phyloP scores from a whole-genome alignment of 176 grass and related monocot species.

The Carex myosuroides region DNA sequence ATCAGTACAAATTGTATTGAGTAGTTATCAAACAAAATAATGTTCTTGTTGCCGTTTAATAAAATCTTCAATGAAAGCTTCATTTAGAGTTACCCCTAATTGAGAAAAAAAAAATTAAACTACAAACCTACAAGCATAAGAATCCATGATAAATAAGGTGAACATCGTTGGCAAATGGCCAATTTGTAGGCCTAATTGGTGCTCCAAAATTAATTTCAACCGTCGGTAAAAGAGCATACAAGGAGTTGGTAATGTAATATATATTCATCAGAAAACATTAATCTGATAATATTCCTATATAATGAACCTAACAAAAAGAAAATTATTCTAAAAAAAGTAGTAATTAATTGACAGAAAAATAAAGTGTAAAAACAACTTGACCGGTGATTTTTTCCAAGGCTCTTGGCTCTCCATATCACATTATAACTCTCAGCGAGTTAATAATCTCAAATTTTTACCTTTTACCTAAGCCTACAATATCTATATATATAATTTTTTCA shows the following conservation, averaged over 20 bases:
- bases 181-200: background rate
- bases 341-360: background rate
- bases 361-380: background rate
- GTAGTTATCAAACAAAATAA: background rate
- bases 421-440: background rate
- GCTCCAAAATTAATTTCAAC: background rate
- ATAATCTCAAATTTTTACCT: background rate
- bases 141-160: background rate
- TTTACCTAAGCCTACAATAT: background rate
- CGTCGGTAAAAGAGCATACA: background rate
- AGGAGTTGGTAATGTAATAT: background rate
- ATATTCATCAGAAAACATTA: background rate
- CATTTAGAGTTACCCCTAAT: background rate
- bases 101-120: background rate
- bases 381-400: background rate
- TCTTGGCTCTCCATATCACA: background rate
- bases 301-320: background rate
- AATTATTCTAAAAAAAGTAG: background rate
- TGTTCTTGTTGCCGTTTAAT: background rate
- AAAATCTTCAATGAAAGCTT: background rate
- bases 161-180: background rate
- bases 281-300: background rate
- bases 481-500: background rate
- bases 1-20: background rate
- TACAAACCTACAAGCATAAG: background rate